Conservation (phyloP, 192 early-diverging fungal species). For the Backusella parvicylindrica region DNA sequence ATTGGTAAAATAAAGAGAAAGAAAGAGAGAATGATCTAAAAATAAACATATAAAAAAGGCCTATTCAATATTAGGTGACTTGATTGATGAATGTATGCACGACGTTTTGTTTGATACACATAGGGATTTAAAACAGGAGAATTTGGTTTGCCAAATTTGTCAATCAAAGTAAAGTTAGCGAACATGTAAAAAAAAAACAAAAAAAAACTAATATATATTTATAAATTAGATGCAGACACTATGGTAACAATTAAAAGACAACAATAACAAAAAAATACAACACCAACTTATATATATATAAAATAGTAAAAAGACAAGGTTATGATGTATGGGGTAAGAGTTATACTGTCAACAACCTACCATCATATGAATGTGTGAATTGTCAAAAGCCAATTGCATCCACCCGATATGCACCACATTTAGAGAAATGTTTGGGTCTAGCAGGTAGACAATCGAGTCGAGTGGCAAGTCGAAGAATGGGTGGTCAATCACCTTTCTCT, state of each 20-base stretch:
- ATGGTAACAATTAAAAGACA: not conserved
- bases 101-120: slow-evolving; percentile 75
- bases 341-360: slow-evolving; percentile 47
- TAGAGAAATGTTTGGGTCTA: slow-evolving; percentile 91
- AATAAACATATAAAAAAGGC: slow-evolving; percentile 32
- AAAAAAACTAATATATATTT: not conserved
- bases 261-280: not conserved
- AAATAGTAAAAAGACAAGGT: slow-evolving; percentile 41
- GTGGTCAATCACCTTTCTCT: slow-evolving; percentile 21
- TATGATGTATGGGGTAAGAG: slow-evolving; percentile 68
- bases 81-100: slow-evolving; percentile 70
- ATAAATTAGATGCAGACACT: not conserved
- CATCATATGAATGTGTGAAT: slow-evolving; percentile 76
- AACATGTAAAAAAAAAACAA: not conserved
- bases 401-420: slow-evolving; percentile 85
- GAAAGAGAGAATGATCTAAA: not conserved
- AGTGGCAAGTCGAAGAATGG: slow-evolving; percentile 51
- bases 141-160: slow-evolving; percentile 67
- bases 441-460: slow-evolving; percentile 60
- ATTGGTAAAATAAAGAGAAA: slow-evolving; percentile 5
- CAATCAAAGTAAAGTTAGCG: slow-evolving; percentile 80
- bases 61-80: slow-evolving; percentile 58
- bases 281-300: not conserved
- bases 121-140: slow-evolving; percentile 57
- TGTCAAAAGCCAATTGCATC: slow-evolving; percentile 77